Conservation (phyloP, 2,329 filamentous ascomycete species). For the Berkeleyomyces rouxiae region DNA sequence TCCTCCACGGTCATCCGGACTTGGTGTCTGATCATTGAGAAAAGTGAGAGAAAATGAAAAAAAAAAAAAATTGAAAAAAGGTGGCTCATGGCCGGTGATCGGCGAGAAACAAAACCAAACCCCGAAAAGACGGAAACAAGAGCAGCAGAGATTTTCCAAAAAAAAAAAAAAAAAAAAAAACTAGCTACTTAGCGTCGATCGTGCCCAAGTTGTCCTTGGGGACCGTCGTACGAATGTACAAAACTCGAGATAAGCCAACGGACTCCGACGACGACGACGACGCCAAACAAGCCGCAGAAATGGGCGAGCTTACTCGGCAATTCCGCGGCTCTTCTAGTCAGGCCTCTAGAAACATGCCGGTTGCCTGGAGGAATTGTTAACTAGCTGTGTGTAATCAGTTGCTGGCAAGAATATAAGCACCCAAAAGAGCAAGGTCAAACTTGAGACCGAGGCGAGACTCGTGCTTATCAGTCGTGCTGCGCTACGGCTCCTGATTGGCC, state of each 20-base stretch:
- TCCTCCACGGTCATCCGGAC: background rate
- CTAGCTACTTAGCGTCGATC: no score
- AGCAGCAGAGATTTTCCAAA: no score
- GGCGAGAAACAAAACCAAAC: no score
- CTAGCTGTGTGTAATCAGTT: background rate
- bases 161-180: no score
- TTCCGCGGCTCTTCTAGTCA: background rate
- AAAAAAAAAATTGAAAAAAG: background rate
- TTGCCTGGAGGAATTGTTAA: background rate
- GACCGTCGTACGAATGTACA: no score
- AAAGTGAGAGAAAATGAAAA: background rate
- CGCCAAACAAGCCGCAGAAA: no score
- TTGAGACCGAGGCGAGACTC: background rate
- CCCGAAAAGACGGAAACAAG: no score
- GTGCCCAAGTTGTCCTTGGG: no score
- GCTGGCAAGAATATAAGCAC: background rate
- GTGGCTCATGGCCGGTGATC: background rate
- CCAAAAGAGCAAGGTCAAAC: background rate
- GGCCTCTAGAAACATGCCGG: no score
- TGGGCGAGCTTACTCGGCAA: background rate
- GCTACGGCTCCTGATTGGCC: background rate
- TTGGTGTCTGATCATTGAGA: background rate
- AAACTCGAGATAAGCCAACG: no score
- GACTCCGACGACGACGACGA: no score
- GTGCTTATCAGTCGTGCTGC: background rate